phyloP scores from a whole-genome alignment of 768 basidiomycete genomes.

The Mycena latifolia region DNA sequence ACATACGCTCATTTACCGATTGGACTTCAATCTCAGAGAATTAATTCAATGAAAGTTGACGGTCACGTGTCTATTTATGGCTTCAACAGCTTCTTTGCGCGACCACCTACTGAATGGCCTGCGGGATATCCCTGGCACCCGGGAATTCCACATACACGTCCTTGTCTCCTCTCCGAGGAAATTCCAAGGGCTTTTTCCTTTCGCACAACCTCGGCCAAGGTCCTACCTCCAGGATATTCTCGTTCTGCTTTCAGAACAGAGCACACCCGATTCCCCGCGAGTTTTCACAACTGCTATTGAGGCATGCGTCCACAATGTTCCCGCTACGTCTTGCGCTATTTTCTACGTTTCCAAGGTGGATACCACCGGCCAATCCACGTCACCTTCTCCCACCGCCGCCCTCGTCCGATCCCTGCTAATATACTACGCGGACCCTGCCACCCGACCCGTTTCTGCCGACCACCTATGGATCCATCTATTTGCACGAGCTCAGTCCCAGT shows the following conservation, averaged over 20 bases:
- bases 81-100: constrained; percentile 57
- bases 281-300: constrained; percentile 87
- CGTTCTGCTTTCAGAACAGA: constrained; percentile 78
- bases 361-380: constrained; percentile 80
- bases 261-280: constrained; percentile 59
- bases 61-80: constrained; percentile 34
- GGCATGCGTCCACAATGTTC: constrained; percentile 79
- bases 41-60: too few relatives aligned
- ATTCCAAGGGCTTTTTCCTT: constrained; percentile 78
- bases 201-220: constrained; percentile 74
- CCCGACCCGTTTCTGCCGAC: constrained; percentile 67
- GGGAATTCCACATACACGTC: constrained; percentile 81
- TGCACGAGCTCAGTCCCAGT: constrained; percentile 91
- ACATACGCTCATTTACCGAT: too few relatives aligned
- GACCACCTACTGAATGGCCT: constrained; percentile 73
- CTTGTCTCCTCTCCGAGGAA: constrained; percentile 79
- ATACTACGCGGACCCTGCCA: constrained; percentile 73
- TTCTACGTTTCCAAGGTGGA: constrained; percentile 96
- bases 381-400: constrained; percentile 75
- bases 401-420: constrained; percentile 76
- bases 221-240: constrained; percentile 83
- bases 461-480: constrained; percentile 89
- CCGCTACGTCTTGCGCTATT: constrained; percentile 75
- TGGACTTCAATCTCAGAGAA: too few relatives aligned
- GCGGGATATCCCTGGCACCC: constrained; percentile 68